Base-by-base conservation (phyloP, 306 rosid genomes). In the Prunus campanulata region DNA sequence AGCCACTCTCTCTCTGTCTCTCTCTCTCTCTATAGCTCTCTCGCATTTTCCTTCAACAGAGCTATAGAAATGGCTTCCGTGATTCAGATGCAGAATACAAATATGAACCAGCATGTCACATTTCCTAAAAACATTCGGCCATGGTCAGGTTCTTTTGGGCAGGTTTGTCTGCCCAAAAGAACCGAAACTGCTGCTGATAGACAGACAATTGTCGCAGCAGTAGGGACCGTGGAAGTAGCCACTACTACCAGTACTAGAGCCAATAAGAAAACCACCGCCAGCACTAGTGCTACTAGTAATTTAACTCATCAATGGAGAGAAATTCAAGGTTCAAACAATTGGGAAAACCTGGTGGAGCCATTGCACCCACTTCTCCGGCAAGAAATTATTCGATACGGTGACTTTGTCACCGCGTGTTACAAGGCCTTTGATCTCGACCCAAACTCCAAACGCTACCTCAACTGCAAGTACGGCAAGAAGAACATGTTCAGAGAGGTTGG, bases 351-450 rank as follows among this genome's bases (percentile, higher is more conserved):
- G 6, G 65, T 95, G 2, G 81, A 90, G 15, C 98, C 97, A 4
- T 85, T 95, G 62, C 90, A 95, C 77, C 98, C 97, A 13, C 87
- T 95, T 71, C 93, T 95, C 10, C 90, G 91, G 4, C 80, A 32
- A 15, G 98, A 95, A 79, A 83, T 92, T 0, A 81, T 95, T 69
- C 92, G 98, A 1, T 95, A 90, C 20, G 98, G 97, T 0, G 86
- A 92, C 78, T 88, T 95, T 3, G 92, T 90, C 14, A 78, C 85
- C 0, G 96, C 93, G 0, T 89, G 93, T 76, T 95, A 95, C 87
- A 90, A 88, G 62, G 97, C 96, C 50, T 95, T 95, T 39, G 93
- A 95, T 57, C 92, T 95, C 3, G 88, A 95, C 77, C 90, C 95
- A 0, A 77, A 20, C 78, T 95, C 98, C 1, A 90, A 89, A 35